Conservation (phyloP, 257 asterid genomes). For the Penstemon newberryi region DNA sequence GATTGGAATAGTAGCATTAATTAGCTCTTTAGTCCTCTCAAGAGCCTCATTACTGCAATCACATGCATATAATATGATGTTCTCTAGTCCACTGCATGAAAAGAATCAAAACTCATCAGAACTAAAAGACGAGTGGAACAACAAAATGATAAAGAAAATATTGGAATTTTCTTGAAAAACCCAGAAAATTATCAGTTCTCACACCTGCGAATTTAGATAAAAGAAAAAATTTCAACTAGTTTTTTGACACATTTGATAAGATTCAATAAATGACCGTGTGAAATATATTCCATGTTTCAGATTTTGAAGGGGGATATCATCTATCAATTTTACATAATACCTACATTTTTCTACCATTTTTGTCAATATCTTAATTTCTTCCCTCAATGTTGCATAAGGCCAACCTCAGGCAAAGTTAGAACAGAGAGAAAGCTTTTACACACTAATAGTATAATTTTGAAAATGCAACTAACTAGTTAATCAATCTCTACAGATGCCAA, state of each 20-base stretch:
- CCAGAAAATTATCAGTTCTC: not conserved
- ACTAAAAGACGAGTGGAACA: not conserved
- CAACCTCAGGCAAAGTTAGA: not conserved
- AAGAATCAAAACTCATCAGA: constrained; percentile 22
- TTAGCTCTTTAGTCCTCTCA: constrained; percentile 66
- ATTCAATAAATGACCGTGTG: not conserved
- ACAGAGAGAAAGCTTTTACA: not conserved
- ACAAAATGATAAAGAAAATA: not conserved
- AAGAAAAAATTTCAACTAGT: not conserved
- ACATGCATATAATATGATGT: constrained; percentile 65
- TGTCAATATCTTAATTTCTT: not conserved
- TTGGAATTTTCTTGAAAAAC: not conserved
- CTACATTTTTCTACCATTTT: not conserved
- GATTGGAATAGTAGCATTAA: constrained; percentile 45
- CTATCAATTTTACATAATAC: not conserved
- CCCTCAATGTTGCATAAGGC: not conserved
- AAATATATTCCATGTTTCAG: not conserved
- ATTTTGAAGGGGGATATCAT: not conserved
- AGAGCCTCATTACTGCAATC: constrained; percentile 91
- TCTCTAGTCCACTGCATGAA: constrained; percentile 56
- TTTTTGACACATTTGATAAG: not conserved
- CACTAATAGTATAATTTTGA: no score
- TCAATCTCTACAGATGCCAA: not conserved
- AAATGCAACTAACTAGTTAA: not conserved
- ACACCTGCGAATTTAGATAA: not conserved